Base-by-base conservation (phyloP, 1,139 yeast species). In the Pichia cactophila region DNA sequence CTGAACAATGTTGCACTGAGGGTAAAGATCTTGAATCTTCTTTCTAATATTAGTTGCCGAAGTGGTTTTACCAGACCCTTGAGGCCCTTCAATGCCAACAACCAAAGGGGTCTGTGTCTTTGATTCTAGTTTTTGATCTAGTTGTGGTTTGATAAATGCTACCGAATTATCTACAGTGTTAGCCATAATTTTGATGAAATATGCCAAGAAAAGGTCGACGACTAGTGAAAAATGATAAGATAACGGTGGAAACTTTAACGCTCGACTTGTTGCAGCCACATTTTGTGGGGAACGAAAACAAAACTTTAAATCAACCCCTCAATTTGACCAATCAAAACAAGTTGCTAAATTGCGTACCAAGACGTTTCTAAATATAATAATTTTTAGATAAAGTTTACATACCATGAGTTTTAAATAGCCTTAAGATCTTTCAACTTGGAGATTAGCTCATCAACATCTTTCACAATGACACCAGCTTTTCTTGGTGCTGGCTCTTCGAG, bases 61-160 rank as follows among this genome's bases (percentile, higher is more conserved):
- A 49, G 79, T 86, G 3, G 95, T 79, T 65, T 90, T 90, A 0
- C 97, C 97, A 1, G 94, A 83, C 0, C 97, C 97, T 63, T 90
- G 97, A 0, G 96, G 95, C 0, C 97, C 97, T 45, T 86, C 80
- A 3, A 88, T 65, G 0, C 92, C 92, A 3, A 88, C 62, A 5
- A 87, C 69, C 7, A 61, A 33, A 1, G 64, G 65, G 33, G 48
- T 53, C 1, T 33, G 26, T 5, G 33, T 16, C 12, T 33, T 23
- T 4, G 36, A 14, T 2, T 26, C 8, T 1, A 44, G 5, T 26
- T 38, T 47, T 4, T 17, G 28, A 3, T 38, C 29, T 11, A 60
- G 11, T 8, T 48, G 28, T 3, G 61, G 58, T 17, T 45, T 48
- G 9, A 61, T 33, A 41, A 51, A 58, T 33, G 52, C 50, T 14